These are phyloP conservation scores for Malus domestica DNA, from an alignment of 306 rosid species.

Conservation along the genomic window DNA sequence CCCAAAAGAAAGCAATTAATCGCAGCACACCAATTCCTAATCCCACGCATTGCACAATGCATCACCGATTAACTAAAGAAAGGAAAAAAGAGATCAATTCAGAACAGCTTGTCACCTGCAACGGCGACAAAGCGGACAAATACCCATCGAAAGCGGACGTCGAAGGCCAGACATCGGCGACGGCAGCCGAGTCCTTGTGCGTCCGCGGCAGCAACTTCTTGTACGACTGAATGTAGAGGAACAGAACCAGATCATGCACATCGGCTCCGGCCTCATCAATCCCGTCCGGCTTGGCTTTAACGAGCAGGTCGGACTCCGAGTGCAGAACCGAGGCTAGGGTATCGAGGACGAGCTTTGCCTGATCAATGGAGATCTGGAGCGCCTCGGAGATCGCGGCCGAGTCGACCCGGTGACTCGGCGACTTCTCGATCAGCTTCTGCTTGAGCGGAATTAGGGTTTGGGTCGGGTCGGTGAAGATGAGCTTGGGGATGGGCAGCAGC, in stretches of 20 bases:
- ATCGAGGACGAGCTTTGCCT: conserved; percentile 71
- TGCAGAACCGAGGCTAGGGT: conserved; percentile 70
- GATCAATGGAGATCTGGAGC: conserved; percentile 79
- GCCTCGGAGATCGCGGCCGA: conserved; percentile 54
- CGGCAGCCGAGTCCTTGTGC: conserved; percentile 94
- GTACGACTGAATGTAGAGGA: conserved; percentile 89
- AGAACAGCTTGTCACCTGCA: conserved; percentile 59
- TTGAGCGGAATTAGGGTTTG: conserved; percentile 80
- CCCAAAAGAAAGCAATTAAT: background rate
- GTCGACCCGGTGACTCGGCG: conserved; percentile 43
- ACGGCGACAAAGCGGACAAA: conserved; percentile 91
- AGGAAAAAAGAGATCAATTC: background rate
- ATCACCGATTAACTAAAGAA: background rate
- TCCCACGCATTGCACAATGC: background rate
- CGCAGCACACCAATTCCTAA: background rate
- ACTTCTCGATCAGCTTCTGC: conserved; percentile 47
- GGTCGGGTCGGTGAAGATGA: conserved; percentile 74
- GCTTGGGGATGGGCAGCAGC: conserved; percentile 74
- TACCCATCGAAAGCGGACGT: conserved; percentile 99
- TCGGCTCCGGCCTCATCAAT: conserved; percentile 55
- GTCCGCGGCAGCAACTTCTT: conserved; percentile 85
- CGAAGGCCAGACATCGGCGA: conserved; percentile 97
- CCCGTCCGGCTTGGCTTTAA: conserved; percentile 31
- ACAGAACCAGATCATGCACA: conserved; percentile 75
- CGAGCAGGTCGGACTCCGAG: conserved; percentile 65